Base-by-base conservation (phyloP, 495 filamentous ascomycete species). In the Neurospora intermedia region DNA sequence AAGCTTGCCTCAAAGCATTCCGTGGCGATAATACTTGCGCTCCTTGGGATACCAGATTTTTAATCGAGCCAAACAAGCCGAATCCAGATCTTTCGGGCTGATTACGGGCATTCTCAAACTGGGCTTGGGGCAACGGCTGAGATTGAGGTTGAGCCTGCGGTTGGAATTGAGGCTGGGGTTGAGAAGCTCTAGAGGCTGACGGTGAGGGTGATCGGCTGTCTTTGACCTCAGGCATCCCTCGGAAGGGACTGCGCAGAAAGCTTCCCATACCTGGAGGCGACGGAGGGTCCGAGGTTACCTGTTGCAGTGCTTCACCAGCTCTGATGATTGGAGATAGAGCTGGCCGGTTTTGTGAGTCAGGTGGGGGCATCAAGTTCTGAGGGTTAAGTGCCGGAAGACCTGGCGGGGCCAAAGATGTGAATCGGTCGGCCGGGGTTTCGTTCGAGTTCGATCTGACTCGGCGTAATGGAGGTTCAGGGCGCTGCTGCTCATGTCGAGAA, bases 261-360 rank as follows among this genome's bases (percentile, higher is more conserved):
- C 75, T 87, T 78, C 70, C 85, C 77, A 59, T 71, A 72, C 76
- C 83, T 73, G 74, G 78, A 9, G 87, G 85, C 0, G 86, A 86
- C 9, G 86, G 83, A 69, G 82, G 82, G 71, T 87, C 86, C 6
- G 86, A 86, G 48, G 86, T 83, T 20, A 88, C 82, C 75, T 83
- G 81, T 72, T 87, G 86, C 18, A 88, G 80, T 40, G 81, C 82
- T 70, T 83, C 81, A 16, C 87, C 86, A 46, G 82, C 84, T 73
- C 86, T 81, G 16, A 85, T 82, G 43, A 88, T 87, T 3, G 87
- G 86, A 18, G 86, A 88, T 0, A 88, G 79, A 16, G 80, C 80
- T 27, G 85, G 84, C 40, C 85, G 77, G 18, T 43, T 73, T 13
- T 75, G 77, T 6, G 69, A 43, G 4, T 78, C 74, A 48, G 79